phyloP scores from a whole-genome alignment of 495 filamentous ascomycete species.

The Lentithecium fluviatile region DNA sequence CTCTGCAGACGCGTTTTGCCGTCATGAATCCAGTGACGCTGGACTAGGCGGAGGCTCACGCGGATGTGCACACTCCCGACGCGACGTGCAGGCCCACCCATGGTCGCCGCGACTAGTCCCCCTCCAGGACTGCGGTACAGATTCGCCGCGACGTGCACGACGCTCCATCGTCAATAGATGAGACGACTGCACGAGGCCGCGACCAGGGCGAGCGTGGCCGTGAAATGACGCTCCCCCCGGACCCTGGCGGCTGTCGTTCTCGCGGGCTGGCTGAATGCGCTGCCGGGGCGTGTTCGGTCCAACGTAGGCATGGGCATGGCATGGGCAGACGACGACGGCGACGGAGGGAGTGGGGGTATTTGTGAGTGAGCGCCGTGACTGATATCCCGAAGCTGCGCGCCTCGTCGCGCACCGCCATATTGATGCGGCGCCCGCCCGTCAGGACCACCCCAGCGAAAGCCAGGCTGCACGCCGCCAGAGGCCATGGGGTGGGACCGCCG shows the following conservation, averaged over 20 bases:
- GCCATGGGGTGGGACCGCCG: neutral
- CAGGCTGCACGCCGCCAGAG: neutral
- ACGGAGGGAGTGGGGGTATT: slow-evolving; percentile 18
- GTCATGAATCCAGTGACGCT: too few relatives aligned
- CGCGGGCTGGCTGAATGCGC: slow-evolving; percentile 24
- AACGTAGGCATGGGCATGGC: neutral
- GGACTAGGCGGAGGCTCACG: slow-evolving; percentile 4
- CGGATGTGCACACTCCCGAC: slow-evolving; percentile 20
- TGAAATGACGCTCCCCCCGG: slow-evolving; percentile 16
- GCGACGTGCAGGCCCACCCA: neutral
- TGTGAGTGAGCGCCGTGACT: slow-evolving; percentile 3
- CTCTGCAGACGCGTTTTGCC: slow-evolving; percentile 5
- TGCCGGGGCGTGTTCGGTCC: slow-evolving; percentile 1
- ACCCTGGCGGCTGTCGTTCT: slow-evolving; percentile 20
- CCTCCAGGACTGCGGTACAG: slow-evolving; percentile 16
- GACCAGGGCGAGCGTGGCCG: slow-evolving; percentile 4
- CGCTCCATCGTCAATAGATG: slow-evolving; percentile 9
- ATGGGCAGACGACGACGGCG: neutral
- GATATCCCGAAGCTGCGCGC: neutral
- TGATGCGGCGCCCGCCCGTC: neutral
- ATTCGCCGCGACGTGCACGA: neutral
- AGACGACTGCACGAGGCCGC: neutral
- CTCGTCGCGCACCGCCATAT: slow-evolving; percentile 2
- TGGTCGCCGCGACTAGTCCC: neutral
- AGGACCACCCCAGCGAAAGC: neutral